Evolutionary conservation across 768 basidiomycete species (phyloP).

Genomic region (Polyporus arcularius): DNA sequence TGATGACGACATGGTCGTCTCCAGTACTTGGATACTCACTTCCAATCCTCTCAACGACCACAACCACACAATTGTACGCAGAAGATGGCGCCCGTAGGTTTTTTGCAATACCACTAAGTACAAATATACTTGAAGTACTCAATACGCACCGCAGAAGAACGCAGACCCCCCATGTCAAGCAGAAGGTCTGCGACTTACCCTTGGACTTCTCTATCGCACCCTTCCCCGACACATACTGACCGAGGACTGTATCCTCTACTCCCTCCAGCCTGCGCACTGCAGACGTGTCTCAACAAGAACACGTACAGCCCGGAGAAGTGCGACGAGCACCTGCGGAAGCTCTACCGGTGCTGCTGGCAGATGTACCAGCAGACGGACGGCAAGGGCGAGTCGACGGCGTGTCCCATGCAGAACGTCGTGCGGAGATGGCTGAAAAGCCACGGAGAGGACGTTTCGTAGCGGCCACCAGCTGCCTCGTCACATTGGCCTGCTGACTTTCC

Average conservation of each 20-base stretch:
- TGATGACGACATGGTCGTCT: conserved; percentile 1
- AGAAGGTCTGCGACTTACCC: conserved; percentile 19
- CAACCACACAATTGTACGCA: neutral
- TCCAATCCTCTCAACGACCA: neutral
- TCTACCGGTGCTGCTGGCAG: conserved; percentile 63
- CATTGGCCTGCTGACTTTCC: too few species aligned
- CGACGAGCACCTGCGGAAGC: conserved; percentile 45
- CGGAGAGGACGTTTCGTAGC: conserved; percentile 25
- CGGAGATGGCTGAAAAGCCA: conserved; percentile 62
- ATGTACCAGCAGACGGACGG: conserved; percentile 51
- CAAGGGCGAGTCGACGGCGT: conserved; percentile 56
- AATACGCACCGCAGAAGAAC: neutral
- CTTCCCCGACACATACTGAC: neutral
- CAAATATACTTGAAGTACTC: too few species aligned
- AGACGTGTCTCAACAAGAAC: conserved; percentile 62
- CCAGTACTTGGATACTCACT: too few species aligned
- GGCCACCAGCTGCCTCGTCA: neutral
- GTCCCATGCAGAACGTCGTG: conserved; percentile 55
- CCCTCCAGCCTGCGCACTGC: conserved; percentile 59
- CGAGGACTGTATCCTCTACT: too few species aligned
- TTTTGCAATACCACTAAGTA: neutral
- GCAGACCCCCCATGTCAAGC: conserved; percentile 27
- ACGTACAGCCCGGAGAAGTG: conserved; percentile 69
- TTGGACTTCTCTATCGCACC: neutral
- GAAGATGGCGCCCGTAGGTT: neutral